Evolutionary conservation across 208 protist species (phyloP).

Genomic region (Borovskyia barvae): DNA sequence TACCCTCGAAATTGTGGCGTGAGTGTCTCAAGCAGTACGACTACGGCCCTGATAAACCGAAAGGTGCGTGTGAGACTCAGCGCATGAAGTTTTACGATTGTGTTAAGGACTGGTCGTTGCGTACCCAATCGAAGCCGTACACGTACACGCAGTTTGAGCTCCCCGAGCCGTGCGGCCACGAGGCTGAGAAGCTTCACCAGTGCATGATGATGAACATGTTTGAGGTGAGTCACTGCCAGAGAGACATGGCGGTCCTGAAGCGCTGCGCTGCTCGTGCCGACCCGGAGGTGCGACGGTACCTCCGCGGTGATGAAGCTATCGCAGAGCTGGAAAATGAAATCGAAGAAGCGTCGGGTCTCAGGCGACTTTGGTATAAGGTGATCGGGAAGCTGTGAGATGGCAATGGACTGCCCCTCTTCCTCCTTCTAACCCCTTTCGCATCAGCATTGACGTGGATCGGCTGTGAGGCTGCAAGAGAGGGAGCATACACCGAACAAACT

Average conservation of each 20-base stretch:
- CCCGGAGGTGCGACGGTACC: slow-evolving; percentile 41
- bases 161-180: slow-evolving; percentile 40
- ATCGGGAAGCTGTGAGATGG: slow-evolving; percentile 72
- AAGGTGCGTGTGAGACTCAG: slow-evolving; percentile 71
- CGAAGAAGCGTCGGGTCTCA: slow-evolving; percentile 57
- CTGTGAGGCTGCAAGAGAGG: too few relatives aligned
- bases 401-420: too few relatives aligned
- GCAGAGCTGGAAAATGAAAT: slow-evolving; percentile 28
- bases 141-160: slow-evolving; percentile 68
- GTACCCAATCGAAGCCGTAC: slow-evolving; percentile 45
- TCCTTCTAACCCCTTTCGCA: too few relatives aligned
- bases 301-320: slow-evolving; percentile 61
- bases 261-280: slow-evolving; percentile 60
- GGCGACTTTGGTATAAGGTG: slow-evolving; percentile 72
- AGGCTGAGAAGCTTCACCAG: slow-evolving; percentile 81
- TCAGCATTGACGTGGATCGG: too few relatives aligned
- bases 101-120: slow-evolving; percentile 66
- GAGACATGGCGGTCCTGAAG: slow-evolving; percentile 77
- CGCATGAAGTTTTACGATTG: slow-evolving; percentile 74
- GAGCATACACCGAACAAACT: too few relatives aligned
- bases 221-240: slow-evolving; percentile 70
- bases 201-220: slow-evolving; percentile 92
- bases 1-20: slow-evolving; percentile 75
- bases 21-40: slow-evolving; percentile 86
- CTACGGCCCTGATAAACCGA: slow-evolving; percentile 72